Evolutionary conservation across 257 asterid species (phyloP), one percentile per base, ranked within the genome.

Genomic region (Solanum tarijense): DNA sequence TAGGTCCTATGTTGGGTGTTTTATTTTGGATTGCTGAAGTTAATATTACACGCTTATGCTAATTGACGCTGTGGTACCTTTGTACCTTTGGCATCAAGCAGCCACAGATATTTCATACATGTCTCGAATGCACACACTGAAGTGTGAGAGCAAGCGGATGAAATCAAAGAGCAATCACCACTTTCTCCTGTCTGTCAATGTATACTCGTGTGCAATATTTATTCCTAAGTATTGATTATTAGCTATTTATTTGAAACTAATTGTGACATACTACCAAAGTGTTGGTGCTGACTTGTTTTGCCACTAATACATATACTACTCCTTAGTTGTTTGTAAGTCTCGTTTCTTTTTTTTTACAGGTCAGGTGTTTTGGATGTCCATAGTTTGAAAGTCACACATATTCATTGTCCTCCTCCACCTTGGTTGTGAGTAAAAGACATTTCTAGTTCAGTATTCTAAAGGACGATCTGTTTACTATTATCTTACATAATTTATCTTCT

Each of bases 331-430:
- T 79, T 39, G 65, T 78, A 43, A 79, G 66, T 79, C 25, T 43
- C n/a, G 0, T 38, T 39, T 25, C 4, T 71, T 27, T 76, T 88
- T 12, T 71, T 27, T 76, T 88, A 83, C 91, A 96, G 99, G 99
- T 96, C 99, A 43, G 99, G 99, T 85, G 98, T 97, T 88, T 90
- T 95, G 85, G 95, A 97, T 92, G 91, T 93, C 86, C 88, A 93
- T 89, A 94, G 91, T 89, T 89, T 91, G 90, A 95, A 90, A 91
- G 98, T 97, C 91, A 96, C 99, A 12, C 99, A 97, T 89, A 91
- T 96, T 85, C 99, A 97, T 93, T 96, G 98, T 87, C 99, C 99
- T 86, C 98, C 99, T 84, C 98, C 98, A 65, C 89, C 96, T 20
- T 96, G 98, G 98, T 88, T 95, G 98, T 96, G 91, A 94, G 98